A percentile compares a stretch with the other conserved stretches of the same genome.
Conservation (phyloP, 192 early-diverging fungal genomes). For the Linnemannia elongata region DNA sequence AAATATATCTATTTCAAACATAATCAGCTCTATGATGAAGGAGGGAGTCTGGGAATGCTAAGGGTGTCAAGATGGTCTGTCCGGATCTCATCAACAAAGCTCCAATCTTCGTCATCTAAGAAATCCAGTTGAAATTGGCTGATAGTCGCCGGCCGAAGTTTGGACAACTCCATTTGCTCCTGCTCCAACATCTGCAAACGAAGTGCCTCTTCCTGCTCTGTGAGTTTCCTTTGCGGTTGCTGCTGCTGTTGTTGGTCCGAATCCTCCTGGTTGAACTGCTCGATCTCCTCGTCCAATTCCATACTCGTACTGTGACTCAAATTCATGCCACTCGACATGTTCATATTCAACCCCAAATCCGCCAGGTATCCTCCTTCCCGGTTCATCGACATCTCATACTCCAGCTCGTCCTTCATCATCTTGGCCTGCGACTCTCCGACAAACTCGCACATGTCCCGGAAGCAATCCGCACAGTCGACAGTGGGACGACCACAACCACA, state of each 20-base stretch:
- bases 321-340: conserved; percentile 34
- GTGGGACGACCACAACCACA: conserved; percentile 53
- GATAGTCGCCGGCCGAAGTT: conserved; percentile 25
- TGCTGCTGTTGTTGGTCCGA: neutral
- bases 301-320: conserved; percentile 6
- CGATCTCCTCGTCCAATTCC: conserved; percentile 7
- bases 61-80: conserved; percentile 6
- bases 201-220: conserved; percentile 30
- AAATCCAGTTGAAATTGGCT: conserved; percentile 48
- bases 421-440: conserved; percentile 50
- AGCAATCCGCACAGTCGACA: conserved; percentile 51
- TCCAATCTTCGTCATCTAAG: conserved; percentile 53
- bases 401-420: conserved; percentile 47
- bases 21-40: no score
- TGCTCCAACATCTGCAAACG: conserved; percentile 42
- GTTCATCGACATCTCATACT: conserved; percentile 41
- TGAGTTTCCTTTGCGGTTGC: neutral
- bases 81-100: conserved; percentile 55
- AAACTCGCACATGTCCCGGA: conserved; percentile 50
- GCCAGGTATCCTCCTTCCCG: conserved; percentile 24
- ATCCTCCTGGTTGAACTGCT: neutral
- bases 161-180: conserved; percentile 45
- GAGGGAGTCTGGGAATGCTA: neutral
- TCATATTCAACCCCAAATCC: conserved; percentile 33
- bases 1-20: no score